A percentile compares a stretch with the other conserved stretches of the same genome.
These are phyloP conservation scores for Ceratocystis huliohia DNA, from an alignment of 2,329 filamentous ascomycete genomes.

Conservation along the genomic window DNA sequence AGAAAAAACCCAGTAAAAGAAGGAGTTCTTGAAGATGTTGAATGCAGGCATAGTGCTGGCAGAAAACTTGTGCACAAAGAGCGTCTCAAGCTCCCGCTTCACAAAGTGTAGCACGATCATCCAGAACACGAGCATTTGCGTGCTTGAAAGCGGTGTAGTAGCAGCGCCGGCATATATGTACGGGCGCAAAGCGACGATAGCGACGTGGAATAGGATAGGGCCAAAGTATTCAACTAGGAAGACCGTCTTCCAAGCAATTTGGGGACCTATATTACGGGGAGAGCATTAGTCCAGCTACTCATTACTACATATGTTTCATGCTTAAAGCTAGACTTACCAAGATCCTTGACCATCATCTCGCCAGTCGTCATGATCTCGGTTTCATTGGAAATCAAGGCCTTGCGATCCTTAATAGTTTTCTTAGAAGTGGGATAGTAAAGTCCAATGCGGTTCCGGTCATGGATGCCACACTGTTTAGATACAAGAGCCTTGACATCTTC, in stretches of 20 bases:
- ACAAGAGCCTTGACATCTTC: conserved; percentile 47
- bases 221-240: conserved; percentile 93
- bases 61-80: conserved; percentile 92
- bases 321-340: conserved; percentile 47
- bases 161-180: conserved; percentile 40
- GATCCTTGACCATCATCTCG: conserved; percentile 77
- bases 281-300: conserved; percentile 7
- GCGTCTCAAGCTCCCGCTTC: conserved; percentile 89
- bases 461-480: conserved; percentile 38
- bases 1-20: conserved; percentile 82
- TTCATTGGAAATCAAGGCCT: conserved; percentile 39
- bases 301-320: neutral
- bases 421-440: conserved; percentile 48
- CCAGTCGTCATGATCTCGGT: conserved; percentile 36
- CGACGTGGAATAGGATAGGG: conserved; percentile 73
- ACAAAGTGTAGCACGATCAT: conserved; percentile 74
- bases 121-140: conserved; percentile 60
- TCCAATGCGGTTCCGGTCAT: conserved; percentile 49
- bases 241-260: conserved; percentile 85
- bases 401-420: conserved; percentile 51
- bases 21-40: conserved; percentile 91
- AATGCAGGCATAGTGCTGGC: conserved; percentile 79
- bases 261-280: conserved; percentile 47
- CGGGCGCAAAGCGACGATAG: conserved; percentile 58
- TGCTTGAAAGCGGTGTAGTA: conserved; percentile 43